Evolutionary conservation across 2,329 filamentous ascomycete genomes (phyloP).

Genomic region (Fusarium decemcellulare): DNA sequence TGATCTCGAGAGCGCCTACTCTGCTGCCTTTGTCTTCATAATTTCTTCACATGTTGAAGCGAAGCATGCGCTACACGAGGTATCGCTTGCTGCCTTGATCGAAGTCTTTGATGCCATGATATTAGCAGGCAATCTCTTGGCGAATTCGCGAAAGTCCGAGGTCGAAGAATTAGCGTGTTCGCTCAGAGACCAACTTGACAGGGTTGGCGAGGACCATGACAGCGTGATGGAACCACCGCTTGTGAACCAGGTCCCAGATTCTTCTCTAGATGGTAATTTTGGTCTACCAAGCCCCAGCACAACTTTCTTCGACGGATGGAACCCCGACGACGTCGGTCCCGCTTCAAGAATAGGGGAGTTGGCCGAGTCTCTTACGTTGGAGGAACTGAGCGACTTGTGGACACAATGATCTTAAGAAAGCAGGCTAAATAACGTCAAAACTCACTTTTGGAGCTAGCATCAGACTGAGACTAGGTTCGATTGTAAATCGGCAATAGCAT

Average conservation of each 20-base stretch:
- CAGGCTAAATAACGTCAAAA: not conserved
- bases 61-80: conserved; percentile 5
- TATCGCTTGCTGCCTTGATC: conserved; percentile 7
- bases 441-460: too few species aligned
- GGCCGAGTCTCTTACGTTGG: conserved; percentile 11
- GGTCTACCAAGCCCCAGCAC: conserved; percentile 10
- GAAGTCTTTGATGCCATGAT: conserved; percentile 15
- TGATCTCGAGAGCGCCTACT: conserved; percentile 21
- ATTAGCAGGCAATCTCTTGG: conserved; percentile 7
- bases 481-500: too few species aligned
- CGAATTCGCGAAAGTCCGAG: conserved; percentile 12
- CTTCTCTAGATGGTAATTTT: conserved; percentile 2
- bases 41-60: conserved; percentile 13
- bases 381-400: conserved; percentile 8
- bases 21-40: conserved; percentile 20
- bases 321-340: not conserved
- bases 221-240: not conserved
- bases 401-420: not conserved
- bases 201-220: not conserved
- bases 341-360: conserved; percentile 8
- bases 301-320: conserved; percentile 9
- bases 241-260: not conserved
- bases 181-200: conserved; percentile 3
- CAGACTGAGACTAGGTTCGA: too few species aligned
- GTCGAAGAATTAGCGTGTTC: conserved; percentile 16